Percentiles rank a stretch among this genome's conserved stretches.
Conservation (phyloP, 2,329 filamentous ascomycete species). For the Sarocladium kiliense region DNA sequence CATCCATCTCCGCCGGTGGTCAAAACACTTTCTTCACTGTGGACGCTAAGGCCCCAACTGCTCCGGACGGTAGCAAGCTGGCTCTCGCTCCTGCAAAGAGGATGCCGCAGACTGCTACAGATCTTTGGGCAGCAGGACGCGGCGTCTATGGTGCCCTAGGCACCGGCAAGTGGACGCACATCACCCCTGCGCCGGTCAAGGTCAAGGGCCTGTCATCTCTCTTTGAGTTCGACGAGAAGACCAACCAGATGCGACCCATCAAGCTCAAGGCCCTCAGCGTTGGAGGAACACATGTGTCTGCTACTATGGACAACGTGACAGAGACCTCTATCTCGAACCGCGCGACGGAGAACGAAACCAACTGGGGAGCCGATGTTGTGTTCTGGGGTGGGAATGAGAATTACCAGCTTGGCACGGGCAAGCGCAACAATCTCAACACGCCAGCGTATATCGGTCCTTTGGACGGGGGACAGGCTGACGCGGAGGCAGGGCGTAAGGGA, state of each 20-base stretch:
- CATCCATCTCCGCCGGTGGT: constrained; percentile 78
- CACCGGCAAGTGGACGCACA: constrained; percentile 83
- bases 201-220: constrained; percentile 79
- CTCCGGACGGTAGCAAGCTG: constrained; percentile 14
- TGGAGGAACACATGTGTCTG: constrained; percentile 75
- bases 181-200: constrained; percentile 71
- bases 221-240: constrained; percentile 78
- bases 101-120: constrained; percentile 33
- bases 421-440: constrained; percentile 70
- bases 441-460: constrained; percentile 77
- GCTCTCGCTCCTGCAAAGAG: constrained; percentile 23
- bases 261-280: constrained; percentile 67
- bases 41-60: constrained; percentile 57
- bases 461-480: constrained; percentile 56
- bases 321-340: constrained; percentile 50
- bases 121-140: constrained; percentile 82
- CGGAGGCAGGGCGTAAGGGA: constrained; percentile 50
- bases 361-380: constrained; percentile 83
- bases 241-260: constrained; percentile 67
- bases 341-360: constrained; percentile 63
- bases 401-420: constrained; percentile 89
- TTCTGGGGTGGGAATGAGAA: constrained; percentile 96
- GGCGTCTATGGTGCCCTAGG: constrained; percentile 81
- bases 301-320: constrained; percentile 77
- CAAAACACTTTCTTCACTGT: constrained; percentile 82